These are phyloP conservation scores for Microcos paniculata DNA, from an alignment of 345 rosid genomes.

Conservation along the genomic window DNA sequence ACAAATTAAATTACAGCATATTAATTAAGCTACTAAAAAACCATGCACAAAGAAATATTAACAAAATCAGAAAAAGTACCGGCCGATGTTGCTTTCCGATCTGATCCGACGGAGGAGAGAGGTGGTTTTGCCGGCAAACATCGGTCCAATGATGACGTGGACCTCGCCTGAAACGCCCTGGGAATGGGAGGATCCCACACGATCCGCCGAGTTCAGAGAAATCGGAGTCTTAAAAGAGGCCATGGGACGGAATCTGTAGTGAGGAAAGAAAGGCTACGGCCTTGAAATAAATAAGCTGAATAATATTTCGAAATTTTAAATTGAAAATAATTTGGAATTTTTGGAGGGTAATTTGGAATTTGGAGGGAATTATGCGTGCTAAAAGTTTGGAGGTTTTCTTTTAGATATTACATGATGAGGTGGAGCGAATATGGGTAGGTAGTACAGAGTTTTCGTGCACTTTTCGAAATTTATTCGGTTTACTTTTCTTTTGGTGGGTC, in stretches of 20 bases:
- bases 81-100: slow-evolving; percentile 57
- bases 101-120: slow-evolving; percentile 87
- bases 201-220: slow-evolving; percentile 14
- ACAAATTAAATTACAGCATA: background rate
- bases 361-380: slow-evolving; percentile 3
- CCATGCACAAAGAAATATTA: background rate
- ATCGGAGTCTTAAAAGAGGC: slow-evolving; percentile 38
- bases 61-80: slow-evolving; percentile 31
- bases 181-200: background rate
- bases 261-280: background rate
- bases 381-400: background rate
- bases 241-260: slow-evolving; percentile 28
- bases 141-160: slow-evolving; percentile 84
- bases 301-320: background rate
- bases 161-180: slow-evolving; percentile 48
- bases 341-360: slow-evolving; percentile 29
- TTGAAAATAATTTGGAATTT: slow-evolving; percentile 2
- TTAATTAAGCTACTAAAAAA: background rate
- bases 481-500: background rate
- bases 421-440: background rate
- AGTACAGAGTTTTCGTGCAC: background rate
- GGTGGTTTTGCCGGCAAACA: slow-evolving; percentile 96
- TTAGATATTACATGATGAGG: background rate
- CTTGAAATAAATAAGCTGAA: slow-evolving; percentile 10
- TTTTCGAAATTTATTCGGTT: too few relatives aligned